Percentiles rank a stretch among this genome's conserved stretches.
These are phyloP conservation scores for Tricholoma bakamatsutake DNA, from an alignment of 768 basidiomycete species.

Conservation along the genomic window DNA sequence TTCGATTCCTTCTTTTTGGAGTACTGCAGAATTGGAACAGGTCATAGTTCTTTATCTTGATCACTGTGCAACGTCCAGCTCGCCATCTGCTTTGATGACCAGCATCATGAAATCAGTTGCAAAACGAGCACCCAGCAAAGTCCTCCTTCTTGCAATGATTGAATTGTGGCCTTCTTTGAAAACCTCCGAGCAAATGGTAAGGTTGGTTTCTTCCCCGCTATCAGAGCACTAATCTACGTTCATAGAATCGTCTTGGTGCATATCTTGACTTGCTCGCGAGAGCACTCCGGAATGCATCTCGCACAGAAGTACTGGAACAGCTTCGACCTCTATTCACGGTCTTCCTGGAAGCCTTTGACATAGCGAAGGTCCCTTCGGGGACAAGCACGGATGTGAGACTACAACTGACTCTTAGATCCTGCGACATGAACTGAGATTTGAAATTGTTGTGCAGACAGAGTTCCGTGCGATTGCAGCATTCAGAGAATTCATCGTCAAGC, in stretches of 20 bases:
- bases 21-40: constrained; percentile 47
- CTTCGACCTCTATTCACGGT: constrained; percentile 67
- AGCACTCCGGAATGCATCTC: constrained; percentile 56
- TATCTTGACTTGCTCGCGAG: constrained; percentile 71
- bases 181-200: constrained; percentile 32
- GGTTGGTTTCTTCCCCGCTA: constrained; percentile 2
- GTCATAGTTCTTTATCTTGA: constrained; percentile 56
- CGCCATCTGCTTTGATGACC: constrained; percentile 29
- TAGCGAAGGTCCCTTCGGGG: constrained; percentile 28
- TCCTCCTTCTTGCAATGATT: constrained; percentile 59
- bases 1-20: constrained; percentile 82
- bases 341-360: constrained; percentile 74
- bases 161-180: constrained; percentile 45
- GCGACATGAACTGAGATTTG: not conserved
- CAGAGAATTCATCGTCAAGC: constrained; percentile 83
- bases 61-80: constrained; percentile 27
- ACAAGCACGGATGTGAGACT: constrained; percentile 4
- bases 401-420: not conserved
- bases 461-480: constrained; percentile 61
- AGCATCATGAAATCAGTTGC: constrained; percentile 57
- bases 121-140: constrained; percentile 63
- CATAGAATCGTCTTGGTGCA: constrained; percentile 31
- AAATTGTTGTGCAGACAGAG: constrained; percentile 38
- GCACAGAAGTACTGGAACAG: constrained; percentile 59
- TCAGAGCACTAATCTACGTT: not conserved